Percentiles rank a stretch among this genome's conserved stretches.
These are phyloP conservation scores for Arthonia radiata DNA, from an alignment of 495 filamentous ascomycete species.

Conservation along the genomic window DNA sequence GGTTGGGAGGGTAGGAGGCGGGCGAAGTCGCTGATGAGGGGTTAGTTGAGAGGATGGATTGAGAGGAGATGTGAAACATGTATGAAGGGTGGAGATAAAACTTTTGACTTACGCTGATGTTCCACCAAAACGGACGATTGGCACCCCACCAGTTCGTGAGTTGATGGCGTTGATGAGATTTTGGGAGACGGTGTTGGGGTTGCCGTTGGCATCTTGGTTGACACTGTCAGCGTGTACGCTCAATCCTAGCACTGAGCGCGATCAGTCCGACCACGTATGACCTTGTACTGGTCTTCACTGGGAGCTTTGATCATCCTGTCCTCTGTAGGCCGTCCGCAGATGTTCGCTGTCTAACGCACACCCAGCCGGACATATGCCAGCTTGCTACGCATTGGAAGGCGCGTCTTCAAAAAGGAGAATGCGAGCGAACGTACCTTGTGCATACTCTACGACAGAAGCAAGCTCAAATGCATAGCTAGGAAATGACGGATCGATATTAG, in stretches of 20 bases:
- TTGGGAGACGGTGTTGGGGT: constrained; percentile 5
- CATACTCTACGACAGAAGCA: neutral
- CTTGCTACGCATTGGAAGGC: too few species aligned
- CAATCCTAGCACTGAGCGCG: too few species aligned
- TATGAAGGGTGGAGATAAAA: constrained; percentile 1
- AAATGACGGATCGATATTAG: neutral
- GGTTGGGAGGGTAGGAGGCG: neutral
- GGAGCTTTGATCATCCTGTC: too few species aligned
- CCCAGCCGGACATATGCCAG: too few species aligned
- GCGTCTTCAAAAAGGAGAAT: too few species aligned
- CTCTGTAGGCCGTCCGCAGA: too few species aligned
- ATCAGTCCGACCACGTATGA: too few species aligned
- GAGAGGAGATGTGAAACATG: neutral
- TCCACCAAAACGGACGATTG: constrained; percentile 9
- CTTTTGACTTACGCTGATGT: constrained; percentile 5
- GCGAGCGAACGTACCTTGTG: neutral
- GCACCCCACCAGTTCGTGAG: constrained; percentile 5
- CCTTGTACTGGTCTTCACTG: too few species aligned
- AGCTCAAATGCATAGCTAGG: neutral
- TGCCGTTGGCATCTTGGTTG: neutral
- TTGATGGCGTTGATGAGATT: constrained; percentile 8
- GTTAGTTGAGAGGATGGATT: neutral
- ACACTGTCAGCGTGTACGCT: too few species aligned
- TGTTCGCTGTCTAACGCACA: too few species aligned
- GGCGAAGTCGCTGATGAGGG: neutral